A percentile compares a stretch with the other conserved stretches of the same genome.
phyloP scores from a whole-genome alignment of 768 basidiomycete species.

The Chalciporus sphaerocephalus region DNA sequence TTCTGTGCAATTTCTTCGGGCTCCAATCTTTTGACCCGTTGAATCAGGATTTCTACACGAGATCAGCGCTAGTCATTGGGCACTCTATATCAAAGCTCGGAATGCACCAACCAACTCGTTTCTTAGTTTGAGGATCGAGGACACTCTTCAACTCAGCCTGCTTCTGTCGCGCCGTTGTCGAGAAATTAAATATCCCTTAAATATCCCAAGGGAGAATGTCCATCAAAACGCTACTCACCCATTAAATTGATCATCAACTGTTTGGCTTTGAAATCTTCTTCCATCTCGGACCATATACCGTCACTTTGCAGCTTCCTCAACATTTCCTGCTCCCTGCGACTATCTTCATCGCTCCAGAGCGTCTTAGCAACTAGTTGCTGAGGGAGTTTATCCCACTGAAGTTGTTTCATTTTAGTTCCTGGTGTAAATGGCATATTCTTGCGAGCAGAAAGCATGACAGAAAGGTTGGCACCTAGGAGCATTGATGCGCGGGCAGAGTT shows the following conservation, averaged over 20 bases:
- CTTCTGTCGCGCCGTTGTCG: conserved; percentile 63
- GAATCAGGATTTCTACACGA: conserved; percentile 80
- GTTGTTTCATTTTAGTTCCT: conserved; percentile 90
- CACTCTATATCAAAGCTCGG: not conserved
- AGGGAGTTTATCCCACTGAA: conserved; percentile 98
- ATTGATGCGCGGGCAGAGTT: conserved; percentile 57
- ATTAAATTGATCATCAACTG: conserved; percentile 88
- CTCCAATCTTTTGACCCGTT: conserved; percentile 74
- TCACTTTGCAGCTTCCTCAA: conserved; percentile 75
- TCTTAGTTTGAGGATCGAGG: conserved; percentile 85
- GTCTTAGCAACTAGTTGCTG: conserved; percentile 83
- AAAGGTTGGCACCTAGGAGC: conserved; percentile 54
- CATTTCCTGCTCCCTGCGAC: conserved; percentile 71
- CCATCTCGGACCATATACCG: conserved; percentile 94
- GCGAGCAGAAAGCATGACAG: conserved; percentile 54
- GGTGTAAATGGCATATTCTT: conserved; percentile 87
- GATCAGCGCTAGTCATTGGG: not conserved
- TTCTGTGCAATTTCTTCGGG: conserved; percentile 83
- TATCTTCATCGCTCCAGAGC: conserved; percentile 71
- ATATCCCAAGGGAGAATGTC: not conserved
- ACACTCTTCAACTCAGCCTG: conserved; percentile 89
- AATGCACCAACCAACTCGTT: conserved; percentile 75
- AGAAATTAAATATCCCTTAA: conserved; percentile 13
- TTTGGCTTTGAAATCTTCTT: conserved; percentile 96
- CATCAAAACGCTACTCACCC: conserved; percentile 44